phyloP scores from a whole-genome alignment of 345 rosid species.

The Physaria fendleri region DNA sequence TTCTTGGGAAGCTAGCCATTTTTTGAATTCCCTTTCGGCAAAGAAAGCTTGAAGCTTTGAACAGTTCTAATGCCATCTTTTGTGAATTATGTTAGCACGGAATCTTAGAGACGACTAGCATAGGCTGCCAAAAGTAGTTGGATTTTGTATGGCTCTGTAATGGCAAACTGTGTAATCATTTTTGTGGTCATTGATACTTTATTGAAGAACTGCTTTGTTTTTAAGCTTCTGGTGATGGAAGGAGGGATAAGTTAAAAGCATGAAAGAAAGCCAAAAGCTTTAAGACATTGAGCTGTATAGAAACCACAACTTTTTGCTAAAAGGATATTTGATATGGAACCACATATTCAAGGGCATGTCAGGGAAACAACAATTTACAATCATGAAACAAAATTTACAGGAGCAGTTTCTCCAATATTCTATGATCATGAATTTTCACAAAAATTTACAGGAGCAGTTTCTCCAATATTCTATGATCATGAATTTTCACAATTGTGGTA shows the following conservation, averaged over 20 bases:
- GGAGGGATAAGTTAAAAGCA: not conserved
- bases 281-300: too few relatives aligned
- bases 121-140: not conserved
- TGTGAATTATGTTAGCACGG: slow-evolving; percentile 9
- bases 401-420: slow-evolving; percentile 8
- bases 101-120: not conserved
- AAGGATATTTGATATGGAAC: not conserved
- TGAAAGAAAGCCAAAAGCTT: slow-evolving; percentile 8
- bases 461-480: slow-evolving; percentile 17
- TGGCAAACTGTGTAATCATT: not conserved
- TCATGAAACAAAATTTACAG: slow-evolving; percentile 17
- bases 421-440: slow-evolving; percentile 15
- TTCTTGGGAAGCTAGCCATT: not conserved
- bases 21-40: slow-evolving; percentile 14
- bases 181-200: too few relatives aligned
- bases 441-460: not conserved
- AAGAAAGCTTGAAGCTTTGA: slow-evolving; percentile 7
- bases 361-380: slow-evolving; percentile 5
- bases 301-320: too few relatives aligned
- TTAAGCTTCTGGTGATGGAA: too few relatives aligned
- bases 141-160: not conserved
- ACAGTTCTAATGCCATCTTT: not conserved
- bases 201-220: too few relatives aligned
- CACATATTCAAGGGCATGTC: slow-evolving; percentile 5
- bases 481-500: slow-evolving; percentile 12